Base-by-base conservation (phyloP, 306 rosid genomes). In the Nissolia schottii region DNA sequence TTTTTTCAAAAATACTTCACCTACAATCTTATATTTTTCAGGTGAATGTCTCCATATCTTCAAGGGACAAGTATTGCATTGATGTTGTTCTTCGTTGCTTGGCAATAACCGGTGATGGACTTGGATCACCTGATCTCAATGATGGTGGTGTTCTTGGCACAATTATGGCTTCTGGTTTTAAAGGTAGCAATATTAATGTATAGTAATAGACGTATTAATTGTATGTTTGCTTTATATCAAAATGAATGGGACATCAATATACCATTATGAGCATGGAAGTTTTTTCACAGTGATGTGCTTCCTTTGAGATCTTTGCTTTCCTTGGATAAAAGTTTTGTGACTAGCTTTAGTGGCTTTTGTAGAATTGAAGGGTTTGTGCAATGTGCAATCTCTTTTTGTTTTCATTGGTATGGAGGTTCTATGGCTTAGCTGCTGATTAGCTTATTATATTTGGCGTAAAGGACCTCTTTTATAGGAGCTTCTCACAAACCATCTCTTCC, bases 11-110 rank as follows among this genome's bases (percentile, higher is more conserved):
- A n/a, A n/a, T 23, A 24, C 69, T 60, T 79, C 19, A 28, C 68
- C 67, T 68, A 67, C 62, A 19, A 53, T 71, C 60, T 43, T 55
- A 71, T 77, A 50, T 55, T 62, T 61, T 53, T 46, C 75, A 91
- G 99, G 88, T 94, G 65, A 88, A 91, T 13, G 93, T 91, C 29
- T 85, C 93, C 23, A 56, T 87, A 80, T 85, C 97, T 68, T 79
- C 89, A 41, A 83, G 72, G 83, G 95, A 91, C 76, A 84, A 74
- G 66, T 83, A 82, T 85, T 91, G 95, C 80, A 80, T 91, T 64
- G 95, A 91, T 83, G 89, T 94, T 58, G 89, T 89, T 65, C 94
- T 94, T 55, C 96, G 91, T 58, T 94, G 99, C 84, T 74, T 86
- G 78, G 95, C 99, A 67, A 81, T 84, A 54, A 81, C 73, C 7